Evolutionary conservation across 345 rosid species (phyloP).

Genomic region (Bruguiera parviflora): DNA sequence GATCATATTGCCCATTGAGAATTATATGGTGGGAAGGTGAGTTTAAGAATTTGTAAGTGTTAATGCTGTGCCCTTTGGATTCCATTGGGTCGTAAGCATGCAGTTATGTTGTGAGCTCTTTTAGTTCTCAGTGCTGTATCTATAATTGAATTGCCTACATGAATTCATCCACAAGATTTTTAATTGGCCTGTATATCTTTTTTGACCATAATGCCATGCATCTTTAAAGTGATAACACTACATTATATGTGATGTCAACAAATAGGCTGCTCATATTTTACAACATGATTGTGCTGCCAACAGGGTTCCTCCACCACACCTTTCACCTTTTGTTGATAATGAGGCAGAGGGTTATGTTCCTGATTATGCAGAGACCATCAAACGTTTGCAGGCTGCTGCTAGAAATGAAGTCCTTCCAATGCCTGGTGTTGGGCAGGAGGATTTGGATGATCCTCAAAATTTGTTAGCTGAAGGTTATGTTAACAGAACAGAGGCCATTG

Average conservation of each 20-base stretch:
- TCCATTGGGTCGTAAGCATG: too few relatives aligned
- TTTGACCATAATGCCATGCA: too few relatives aligned
- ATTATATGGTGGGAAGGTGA: constrained; percentile 81
- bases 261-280: too few relatives aligned
- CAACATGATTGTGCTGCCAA: constrained; percentile 4
- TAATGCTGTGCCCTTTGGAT: not conserved
- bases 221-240: too few relatives aligned
- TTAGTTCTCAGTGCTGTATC: too few relatives aligned
- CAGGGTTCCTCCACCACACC: constrained; percentile 86
- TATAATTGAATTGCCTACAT: too few relatives aligned
- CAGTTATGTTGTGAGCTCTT: too few relatives aligned
- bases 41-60: not conserved
- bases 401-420: constrained; percentile 75
- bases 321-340: constrained; percentile 84
- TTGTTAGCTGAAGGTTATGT: constrained; percentile 67
- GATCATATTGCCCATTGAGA: constrained; percentile 65
- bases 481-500: constrained; percentile 68
- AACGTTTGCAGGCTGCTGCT: constrained; percentile 73
- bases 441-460: constrained; percentile 68
- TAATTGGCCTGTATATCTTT: too few relatives aligned
- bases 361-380: constrained; percentile 81
- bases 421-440: constrained; percentile 72
- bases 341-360: constrained; percentile 91
- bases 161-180: too few relatives aligned
- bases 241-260: too few relatives aligned